A percentile compares a stretch with the other conserved stretches of the same genome.
Evolutionary conservation across 768 basidiomycete genomes (phyloP).

Genomic region (Bullera alba): DNA sequence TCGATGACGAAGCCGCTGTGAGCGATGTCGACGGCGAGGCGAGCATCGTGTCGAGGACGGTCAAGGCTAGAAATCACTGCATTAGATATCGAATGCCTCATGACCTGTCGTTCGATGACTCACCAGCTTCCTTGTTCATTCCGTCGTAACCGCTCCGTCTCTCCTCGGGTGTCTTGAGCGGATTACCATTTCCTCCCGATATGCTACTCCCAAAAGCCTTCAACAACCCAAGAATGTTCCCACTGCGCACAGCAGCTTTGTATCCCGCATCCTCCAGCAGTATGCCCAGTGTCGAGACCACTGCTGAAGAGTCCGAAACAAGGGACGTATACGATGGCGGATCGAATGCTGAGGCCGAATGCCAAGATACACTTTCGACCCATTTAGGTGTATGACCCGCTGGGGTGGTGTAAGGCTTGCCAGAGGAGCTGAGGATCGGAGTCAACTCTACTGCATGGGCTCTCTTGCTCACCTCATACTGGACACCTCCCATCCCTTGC

Average conservation of each 20-base stretch:
- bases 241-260: conserved; percentile 62
- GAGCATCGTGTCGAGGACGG: conserved; percentile 68
- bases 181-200: conserved; percentile 44
- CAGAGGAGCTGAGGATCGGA: conserved; percentile 61
- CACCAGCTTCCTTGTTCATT: conserved; percentile 86
- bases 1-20: conserved; percentile 2
- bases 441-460: not conserved
- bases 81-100: not conserved
- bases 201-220: conserved; percentile 51
- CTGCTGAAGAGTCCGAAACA: conserved; percentile 61
- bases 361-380: conserved; percentile 73
- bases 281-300: conserved; percentile 90
- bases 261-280: conserved; percentile 75
- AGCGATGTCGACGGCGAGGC: conserved; percentile 21
- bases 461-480: conserved; percentile 66
- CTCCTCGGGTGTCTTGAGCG: conserved; percentile 46
- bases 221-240: conserved; percentile 54
- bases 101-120: conserved; percentile 14
- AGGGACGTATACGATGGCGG: conserved; percentile 66
- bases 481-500: conserved; percentile 75
- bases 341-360: conserved; percentile 69
- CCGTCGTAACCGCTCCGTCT: conserved; percentile 55
- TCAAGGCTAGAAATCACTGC: conserved; percentile 50
- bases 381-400: conserved; percentile 85
- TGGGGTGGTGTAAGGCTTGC: conserved; percentile 74